Conservation (phyloP, 768 basidiomycete genomes). For the Tephrocybe sp. region DNA sequence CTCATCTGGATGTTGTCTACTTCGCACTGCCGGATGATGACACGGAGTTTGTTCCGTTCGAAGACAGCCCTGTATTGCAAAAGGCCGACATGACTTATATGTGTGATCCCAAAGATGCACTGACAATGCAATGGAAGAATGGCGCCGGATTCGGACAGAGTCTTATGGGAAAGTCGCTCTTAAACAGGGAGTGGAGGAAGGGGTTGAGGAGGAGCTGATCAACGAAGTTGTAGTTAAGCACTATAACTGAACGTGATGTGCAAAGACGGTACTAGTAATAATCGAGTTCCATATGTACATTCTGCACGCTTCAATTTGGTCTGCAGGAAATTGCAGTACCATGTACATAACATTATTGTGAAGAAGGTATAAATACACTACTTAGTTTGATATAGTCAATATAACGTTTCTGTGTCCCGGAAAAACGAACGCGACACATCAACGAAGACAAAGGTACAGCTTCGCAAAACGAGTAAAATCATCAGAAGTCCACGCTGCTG, state of each 20-base stretch:
- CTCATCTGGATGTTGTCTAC: conserved; percentile 54
- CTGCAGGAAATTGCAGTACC: too few species aligned
- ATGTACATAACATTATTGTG: too few species aligned
- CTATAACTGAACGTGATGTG: conserved; percentile 43
- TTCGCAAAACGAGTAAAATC: neutral
- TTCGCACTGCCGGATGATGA: conserved; percentile 52
- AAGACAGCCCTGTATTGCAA: conserved; percentile 47
- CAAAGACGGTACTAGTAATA: too few species aligned
- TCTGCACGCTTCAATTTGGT: too few species aligned
- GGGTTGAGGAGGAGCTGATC: conserved; percentile 53
- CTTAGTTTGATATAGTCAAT: too few species aligned
- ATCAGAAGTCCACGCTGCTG: neutral
- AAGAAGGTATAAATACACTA: too few species aligned
- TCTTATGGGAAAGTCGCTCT: conserved; percentile 50
- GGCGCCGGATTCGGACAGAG: conserved; percentile 47
- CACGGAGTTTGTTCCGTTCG: conserved; percentile 41
- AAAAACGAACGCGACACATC: too few species aligned
- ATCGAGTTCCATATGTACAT: too few species aligned
- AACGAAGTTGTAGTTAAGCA: conserved; percentile 55
- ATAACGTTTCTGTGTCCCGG: too few species aligned
- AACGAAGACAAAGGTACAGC: neutral
- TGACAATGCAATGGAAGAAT: conserved; percentile 51
- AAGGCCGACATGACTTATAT: conserved; percentile 35
- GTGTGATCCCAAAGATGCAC: conserved; percentile 37
- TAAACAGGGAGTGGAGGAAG: conserved; percentile 34